Evolutionary conservation across 495 filamentous ascomycete species (phyloP), one percentile per base, ranked within the genome.

Genomic region (Penicillium riverlandense): DNA sequence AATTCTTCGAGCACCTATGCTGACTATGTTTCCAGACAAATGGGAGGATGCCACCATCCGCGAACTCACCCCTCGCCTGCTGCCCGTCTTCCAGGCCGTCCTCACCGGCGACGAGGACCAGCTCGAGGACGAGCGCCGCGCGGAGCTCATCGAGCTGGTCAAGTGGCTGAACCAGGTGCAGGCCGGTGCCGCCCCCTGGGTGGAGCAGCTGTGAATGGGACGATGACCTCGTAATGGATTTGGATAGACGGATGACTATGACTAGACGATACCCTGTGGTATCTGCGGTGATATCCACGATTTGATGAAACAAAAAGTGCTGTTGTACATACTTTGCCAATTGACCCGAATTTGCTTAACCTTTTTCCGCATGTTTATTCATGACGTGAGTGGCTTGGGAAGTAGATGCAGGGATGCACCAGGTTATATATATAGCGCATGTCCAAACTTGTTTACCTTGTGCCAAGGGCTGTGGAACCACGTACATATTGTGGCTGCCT

Each of bases 71-170:
- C 81, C 82, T 6, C 72, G 79, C 50, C 72, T 98, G 37, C 71
- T 95, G 45, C 83, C 84, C 8, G 67, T 95, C 45, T 86, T 97
- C 58, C 81, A 86, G 59, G 65, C 84, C 32, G 90, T 96, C 15
- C 76, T 96, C 33, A 74, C 74, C 15, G 78, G 82, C 31, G 88
- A 90, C 1, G 74, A 83, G 49, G 87, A 91, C 49, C 92, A 97
- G 70, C 71, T 98, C 8, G 84, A 85, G 43, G 79, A 83, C 30
- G 84, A 89, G 67, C 90, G 86, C 29, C 83, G 88, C 15, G 63
- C 59, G 14, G 76, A 85, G 67, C 63, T 90, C 32, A 66, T 76
- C 14, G 73, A 86, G 68, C 70, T 88, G n/a, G 81, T 88, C 43
- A 77, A 80, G 60, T 88, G 80, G 63, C 66, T 90, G 29, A 77